Conservation (phyloP, 2,329 filamentous ascomycete genomes). For the Fusarium annulatum region DNA sequence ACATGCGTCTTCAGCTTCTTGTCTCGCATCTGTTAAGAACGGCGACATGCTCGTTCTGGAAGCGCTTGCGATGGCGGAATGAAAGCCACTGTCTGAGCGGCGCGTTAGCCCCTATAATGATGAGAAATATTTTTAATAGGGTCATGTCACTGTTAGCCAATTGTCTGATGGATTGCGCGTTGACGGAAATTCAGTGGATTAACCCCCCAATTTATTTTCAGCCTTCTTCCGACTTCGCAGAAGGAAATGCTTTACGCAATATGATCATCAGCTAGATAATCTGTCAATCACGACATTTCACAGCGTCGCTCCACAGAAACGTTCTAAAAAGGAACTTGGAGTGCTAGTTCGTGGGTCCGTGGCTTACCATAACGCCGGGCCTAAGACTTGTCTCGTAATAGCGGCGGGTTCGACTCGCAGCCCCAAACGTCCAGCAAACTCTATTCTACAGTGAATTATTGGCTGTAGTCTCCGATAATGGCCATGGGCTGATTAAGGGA, state of each 20-base stretch:
- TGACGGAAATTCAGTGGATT: neutral
- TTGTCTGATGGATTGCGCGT: neutral
- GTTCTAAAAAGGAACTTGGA: slow-evolving; percentile 15
- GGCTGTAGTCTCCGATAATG: neutral
- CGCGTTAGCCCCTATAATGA: neutral
- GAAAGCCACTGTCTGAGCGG: neutral
- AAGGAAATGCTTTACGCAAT: neutral
- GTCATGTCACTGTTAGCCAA: neutral
- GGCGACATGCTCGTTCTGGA: neutral
- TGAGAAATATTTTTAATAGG: neutral
- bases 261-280: neutral
- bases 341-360: slow-evolving; percentile 3
- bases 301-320: neutral
- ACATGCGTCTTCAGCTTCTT: neutral
- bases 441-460: neutral
- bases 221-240: slow-evolving; percentile 12
- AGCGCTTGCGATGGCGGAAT: neutral
- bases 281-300: neutral
- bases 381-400: slow-evolving; percentile 3
- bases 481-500: neutral
- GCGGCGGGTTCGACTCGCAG: neutral
- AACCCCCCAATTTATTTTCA: neutral
- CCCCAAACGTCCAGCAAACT: neutral
- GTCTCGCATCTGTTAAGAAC: neutral
- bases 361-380: neutral